A percentile compares a stretch with the other conserved stretches of the same genome.
These are phyloP conservation scores for Claviceps arundinis DNA, from an alignment of 2,329 filamentous ascomycete genomes.

Conservation along the genomic window DNA sequence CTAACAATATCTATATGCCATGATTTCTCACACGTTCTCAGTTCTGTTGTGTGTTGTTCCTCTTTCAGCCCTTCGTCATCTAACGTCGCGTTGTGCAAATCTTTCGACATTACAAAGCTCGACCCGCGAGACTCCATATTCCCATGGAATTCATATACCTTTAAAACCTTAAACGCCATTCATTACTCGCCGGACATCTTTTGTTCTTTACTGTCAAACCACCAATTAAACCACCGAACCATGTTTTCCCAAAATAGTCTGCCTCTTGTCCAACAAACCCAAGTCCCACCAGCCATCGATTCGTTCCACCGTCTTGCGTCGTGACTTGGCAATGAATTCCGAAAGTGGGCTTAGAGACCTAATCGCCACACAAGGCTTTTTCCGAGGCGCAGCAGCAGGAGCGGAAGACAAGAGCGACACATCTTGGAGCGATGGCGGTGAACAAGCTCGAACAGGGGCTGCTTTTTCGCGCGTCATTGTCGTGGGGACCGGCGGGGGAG, in stretches of 20 bases:
- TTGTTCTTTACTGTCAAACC: no score
- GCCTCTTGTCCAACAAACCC: slow-evolving; percentile 32
- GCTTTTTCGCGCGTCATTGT: slow-evolving; percentile 14
- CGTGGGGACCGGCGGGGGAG: slow-evolving; percentile 19
- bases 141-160: no score
- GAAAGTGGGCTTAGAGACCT: slow-evolving; percentile 5
- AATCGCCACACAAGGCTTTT: slow-evolving; percentile 3
- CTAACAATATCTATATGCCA: no score
- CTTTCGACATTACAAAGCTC: no score
- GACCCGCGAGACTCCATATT: no score
- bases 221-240: not conserved
- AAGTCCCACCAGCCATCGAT: slow-evolving; percentile 45
- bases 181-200: no score
- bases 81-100: no score
- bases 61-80: no score
- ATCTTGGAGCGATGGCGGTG: slow-evolving; percentile 15
- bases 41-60: no score
- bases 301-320: slow-evolving; percentile 31
- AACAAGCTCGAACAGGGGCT: slow-evolving; percentile 5
- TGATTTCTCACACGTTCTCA: no score
- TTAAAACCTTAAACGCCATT: no score
- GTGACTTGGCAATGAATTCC: slow-evolving; percentile 16
- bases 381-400: slow-evolving; percentile 7
- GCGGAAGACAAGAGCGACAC: slow-evolving; percentile 16
- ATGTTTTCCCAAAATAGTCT: slow-evolving; percentile 17